Percentiles rank a stretch among this genome's conserved stretches.
Evolutionary conservation across 768 basidiomycete genomes (phyloP).

Genomic region (Lentinus tigrinus): DNA sequence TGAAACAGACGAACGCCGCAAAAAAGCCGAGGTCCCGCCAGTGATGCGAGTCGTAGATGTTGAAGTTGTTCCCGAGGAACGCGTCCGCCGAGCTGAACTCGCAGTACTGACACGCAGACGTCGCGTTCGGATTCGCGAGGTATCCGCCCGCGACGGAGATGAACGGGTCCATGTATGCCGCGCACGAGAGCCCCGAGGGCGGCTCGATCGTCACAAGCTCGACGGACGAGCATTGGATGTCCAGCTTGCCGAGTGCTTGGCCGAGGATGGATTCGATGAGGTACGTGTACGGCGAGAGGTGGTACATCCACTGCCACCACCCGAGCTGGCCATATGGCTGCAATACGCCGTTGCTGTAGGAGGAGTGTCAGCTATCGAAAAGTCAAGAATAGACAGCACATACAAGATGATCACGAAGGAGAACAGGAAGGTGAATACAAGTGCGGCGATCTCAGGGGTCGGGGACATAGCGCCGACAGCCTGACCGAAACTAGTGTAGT

Average conservation of each 20-base stretch:
- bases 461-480: conserved; percentile 43
- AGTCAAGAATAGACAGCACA: conserved; percentile 9
- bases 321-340: conserved; percentile 44
- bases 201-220: conserved; percentile 59
- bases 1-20: conserved; percentile 41
- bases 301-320: conserved; percentile 47
- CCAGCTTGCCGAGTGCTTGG: conserved; percentile 48
- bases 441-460: conserved; percentile 39
- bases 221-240: conserved; percentile 51
- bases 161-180: conserved; percentile 42
- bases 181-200: conserved; percentile 47
- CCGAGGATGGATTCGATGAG: conserved; percentile 40
- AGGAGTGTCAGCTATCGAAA: background rate
- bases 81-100: conserved; percentile 55
- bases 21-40: conserved; percentile 52
- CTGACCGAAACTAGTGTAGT: conserved; percentile 42
- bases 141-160: conserved; percentile 46
- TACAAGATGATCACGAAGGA: conserved; percentile 44
- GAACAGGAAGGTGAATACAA: conserved; percentile 39
- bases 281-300: conserved; percentile 34
- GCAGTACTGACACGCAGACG: conserved; percentile 51
- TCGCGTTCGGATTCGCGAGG: conserved; percentile 39
- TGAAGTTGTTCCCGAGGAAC: conserved; percentile 55
- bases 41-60: conserved; percentile 53
- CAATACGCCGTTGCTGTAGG: conserved; percentile 43